Evolutionary conservation across 176 grass and related monocot genomes (phyloP), one percentile per base, ranked within the genome.

Genomic region (Alopecurus myosuroides): DNA sequence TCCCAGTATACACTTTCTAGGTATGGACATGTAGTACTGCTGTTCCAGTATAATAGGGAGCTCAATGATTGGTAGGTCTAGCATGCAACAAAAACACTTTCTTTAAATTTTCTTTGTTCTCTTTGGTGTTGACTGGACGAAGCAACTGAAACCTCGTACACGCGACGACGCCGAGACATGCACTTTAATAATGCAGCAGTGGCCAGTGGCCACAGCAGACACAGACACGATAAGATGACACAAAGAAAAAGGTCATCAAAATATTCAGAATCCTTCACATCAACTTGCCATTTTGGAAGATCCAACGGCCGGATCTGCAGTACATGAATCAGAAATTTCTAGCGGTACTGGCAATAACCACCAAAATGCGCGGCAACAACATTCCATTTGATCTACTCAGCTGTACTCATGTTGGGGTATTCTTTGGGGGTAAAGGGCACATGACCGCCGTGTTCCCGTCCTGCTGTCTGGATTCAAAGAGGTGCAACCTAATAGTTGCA

Each of bases 141-240:
- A 11, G 58, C 87, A 81, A 74, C 52, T 62, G 71, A 55, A 77
- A 83, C 86, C 80, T 88, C 80, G 86, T 70, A 88, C 86, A 69
- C 50, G 6, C 62, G 65, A 26, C 68, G 44, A 63, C 81, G 40
- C 37, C 29, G 33, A 45, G 36, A 6, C 72, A 62, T 18, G 41
- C 83, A 58, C 86, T 82, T 88, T 49, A 88, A 88, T 82, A 82
- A 88, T 82, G 63, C 62, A 78, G 5, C 23, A 78, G 88, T 83
- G 84, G 88, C 84, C 84, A 86, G 64, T 48, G 72, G 51, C 23
- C 14, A 81, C 83, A 66, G 28, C 82, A 45, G 37, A 55, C 48
- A 85, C 82, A 45, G 37, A 55, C 48, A 85, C 51, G 73, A 86
- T 82, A 86, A 71, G 83, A 70, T 72, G 28, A 30, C 28, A 33